phyloP scores from a whole-genome alignment of 495 filamentous ascomycete species.

The Rostrohypoxylon terebratum region DNA sequence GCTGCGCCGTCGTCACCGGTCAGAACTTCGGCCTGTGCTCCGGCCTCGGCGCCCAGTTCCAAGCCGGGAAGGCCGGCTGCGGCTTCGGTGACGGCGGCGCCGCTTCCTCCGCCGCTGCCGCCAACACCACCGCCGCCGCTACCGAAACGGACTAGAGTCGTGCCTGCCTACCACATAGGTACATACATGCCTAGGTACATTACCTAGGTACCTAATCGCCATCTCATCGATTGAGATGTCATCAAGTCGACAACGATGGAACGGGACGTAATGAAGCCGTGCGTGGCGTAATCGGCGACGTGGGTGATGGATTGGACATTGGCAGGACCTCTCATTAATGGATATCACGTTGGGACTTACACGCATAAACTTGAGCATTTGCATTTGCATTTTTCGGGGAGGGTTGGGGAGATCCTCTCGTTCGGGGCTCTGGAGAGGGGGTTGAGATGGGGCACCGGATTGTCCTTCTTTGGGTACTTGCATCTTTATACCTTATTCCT shows the following conservation, averaged over 20 bases:
- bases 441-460: conserved; percentile 2
- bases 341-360: background rate
- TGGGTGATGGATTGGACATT: too few relatives aligned
- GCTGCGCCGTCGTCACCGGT: conserved; percentile 49
- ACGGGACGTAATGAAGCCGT: background rate
- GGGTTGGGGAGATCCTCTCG: background rate
- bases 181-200: too few relatives aligned
- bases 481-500: background rate
- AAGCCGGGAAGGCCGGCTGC: conserved; percentile 61
- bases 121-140: background rate
- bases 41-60: conserved; percentile 53
- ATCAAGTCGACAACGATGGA: background rate
- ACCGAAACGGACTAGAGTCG: background rate
- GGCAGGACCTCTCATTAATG: background rate
- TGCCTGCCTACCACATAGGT: too few relatives aligned
- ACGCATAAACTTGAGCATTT: conserved; percentile 24
- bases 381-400: conserved; percentile 31
- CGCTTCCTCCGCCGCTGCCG: background rate
- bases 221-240: background rate
- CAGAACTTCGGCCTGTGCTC: conserved; percentile 53
- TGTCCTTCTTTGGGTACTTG: conserved; percentile 10
- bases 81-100: conserved; percentile 51
- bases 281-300: background rate
- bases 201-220: too few relatives aligned
- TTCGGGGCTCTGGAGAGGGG: background rate